Percentiles rank a stretch among this genome's conserved stretches.
Conservation (phyloP, 805 yeast species). For the Monosporozyma siamensis region DNA sequence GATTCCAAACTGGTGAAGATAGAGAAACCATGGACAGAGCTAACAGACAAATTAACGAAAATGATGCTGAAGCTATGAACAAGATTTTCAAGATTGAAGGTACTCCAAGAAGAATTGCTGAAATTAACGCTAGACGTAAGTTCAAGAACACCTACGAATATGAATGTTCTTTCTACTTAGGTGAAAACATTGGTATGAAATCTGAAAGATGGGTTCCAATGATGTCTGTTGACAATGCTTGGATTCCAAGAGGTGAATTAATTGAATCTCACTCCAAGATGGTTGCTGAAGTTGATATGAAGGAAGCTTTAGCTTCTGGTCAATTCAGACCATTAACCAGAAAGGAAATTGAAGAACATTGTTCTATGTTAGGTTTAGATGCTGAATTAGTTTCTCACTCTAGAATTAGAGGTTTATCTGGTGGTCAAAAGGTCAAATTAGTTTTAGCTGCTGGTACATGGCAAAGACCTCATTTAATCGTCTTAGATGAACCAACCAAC, state of each 20-base stretch:
- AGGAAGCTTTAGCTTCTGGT: slow-evolving; percentile 99
- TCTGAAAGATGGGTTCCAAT: slow-evolving; percentile 99
- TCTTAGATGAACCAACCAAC: slow-evolving; percentile 99
- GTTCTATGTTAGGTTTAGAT: slow-evolving; percentile 97
- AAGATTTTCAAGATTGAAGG: slow-evolving; percentile 98
- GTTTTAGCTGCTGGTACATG: slow-evolving; percentile 99
- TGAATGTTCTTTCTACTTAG: slow-evolving; percentile 94
- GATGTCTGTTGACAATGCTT: slow-evolving; percentile 99
- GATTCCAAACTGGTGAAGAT: slow-evolving; percentile 99
- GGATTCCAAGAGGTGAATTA: slow-evolving; percentile 99
- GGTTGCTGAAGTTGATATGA: slow-evolving; percentile 99
- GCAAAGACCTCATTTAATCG: slow-evolving; percentile 99
- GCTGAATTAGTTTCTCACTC: slow-evolving; percentile 99
- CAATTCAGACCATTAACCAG: slow-evolving; percentile 99
- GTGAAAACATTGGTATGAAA: slow-evolving; percentile 99
- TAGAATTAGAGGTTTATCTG: slow-evolving; percentile 99
- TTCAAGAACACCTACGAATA: slow-evolving; percentile 99
- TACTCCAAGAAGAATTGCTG: slow-evolving; percentile 93
- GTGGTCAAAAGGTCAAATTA: slow-evolving; percentile 99
- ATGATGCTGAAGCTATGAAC: slow-evolving; percentile 97
- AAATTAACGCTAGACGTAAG: slow-evolving; percentile 94
- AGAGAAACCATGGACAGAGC: slow-evolving; percentile 99
- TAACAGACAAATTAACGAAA: slow-evolving; percentile 94
- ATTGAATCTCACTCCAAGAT: slow-evolving; percentile 95
- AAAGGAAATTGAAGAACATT: slow-evolving; percentile 98